These are phyloP conservation scores for Bipolaris gigantea DNA, from an alignment of 2,329 filamentous ascomycete species.

Conservation along the genomic window DNA sequence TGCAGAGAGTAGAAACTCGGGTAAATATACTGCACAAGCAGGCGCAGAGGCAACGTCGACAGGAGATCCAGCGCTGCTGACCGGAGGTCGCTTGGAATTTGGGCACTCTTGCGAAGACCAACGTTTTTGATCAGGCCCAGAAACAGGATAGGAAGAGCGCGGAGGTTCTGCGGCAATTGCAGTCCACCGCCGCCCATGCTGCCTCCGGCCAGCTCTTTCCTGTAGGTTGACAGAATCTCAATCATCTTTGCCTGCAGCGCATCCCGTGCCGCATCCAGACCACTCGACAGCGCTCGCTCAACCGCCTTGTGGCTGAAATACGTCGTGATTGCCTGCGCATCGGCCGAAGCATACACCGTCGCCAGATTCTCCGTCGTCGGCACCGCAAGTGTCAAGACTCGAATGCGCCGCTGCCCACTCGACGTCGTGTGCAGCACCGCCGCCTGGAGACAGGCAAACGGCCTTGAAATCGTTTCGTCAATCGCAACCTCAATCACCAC, in stretches of 20 bases:
- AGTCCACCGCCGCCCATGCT: conserved; percentile 91
- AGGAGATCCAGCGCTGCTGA: conserved; percentile 90
- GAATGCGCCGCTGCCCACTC: conserved; percentile 93
- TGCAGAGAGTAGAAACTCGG: conserved; percentile 45
- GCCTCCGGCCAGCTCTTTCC: conserved; percentile 92
- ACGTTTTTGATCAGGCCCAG: conserved; percentile 95
- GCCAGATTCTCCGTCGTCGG: conserved; percentile 90
- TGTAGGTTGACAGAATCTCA: conserved; percentile 91
- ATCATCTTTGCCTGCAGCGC: conserved; percentile 87
- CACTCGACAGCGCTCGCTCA: conserved; percentile 80
- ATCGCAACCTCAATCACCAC: conserved; percentile 99
- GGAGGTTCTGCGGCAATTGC: conserved; percentile 90
- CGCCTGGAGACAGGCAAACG: conserved; percentile 78
- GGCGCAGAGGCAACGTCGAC: conserved; percentile 87
- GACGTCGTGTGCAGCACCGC: conserved; percentile 97
- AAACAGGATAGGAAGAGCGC: conserved; percentile 86
- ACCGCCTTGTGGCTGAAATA: conserved; percentile 99
- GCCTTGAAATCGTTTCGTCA: conserved; percentile 89
- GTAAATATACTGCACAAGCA: conserved; percentile 87
- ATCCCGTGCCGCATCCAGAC: conserved; percentile 87
- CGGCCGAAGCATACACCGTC: conserved; percentile 90
- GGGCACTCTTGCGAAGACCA: conserved; percentile 45
- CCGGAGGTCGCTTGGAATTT: conserved; percentile 66
- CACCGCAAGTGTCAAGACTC: conserved; percentile 88
- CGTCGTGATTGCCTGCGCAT: conserved; percentile 88